Evolutionary conservation across 2,329 filamentous ascomycete species (phyloP), one percentile per base, ranked within the genome.

Genomic region (Penicillium sp.): DNA sequence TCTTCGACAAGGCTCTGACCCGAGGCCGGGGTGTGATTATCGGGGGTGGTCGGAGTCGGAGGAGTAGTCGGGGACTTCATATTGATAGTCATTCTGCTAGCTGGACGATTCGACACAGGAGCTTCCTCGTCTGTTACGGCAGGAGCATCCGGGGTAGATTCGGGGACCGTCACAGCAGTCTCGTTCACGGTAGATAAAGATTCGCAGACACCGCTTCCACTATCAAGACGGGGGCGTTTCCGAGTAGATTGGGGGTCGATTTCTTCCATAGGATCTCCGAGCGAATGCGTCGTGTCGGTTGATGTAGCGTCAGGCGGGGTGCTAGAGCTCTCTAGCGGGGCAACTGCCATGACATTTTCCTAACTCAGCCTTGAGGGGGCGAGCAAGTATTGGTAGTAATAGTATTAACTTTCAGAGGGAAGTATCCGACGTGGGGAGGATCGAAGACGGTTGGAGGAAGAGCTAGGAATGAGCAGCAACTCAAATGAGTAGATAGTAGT

Each of bases 71-170:
- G 73, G 45, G 77, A 78, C 63, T 78, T 79, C 68, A 78, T 77
- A 63, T 83, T 83, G 67, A 83, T 82, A 13, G 81, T 82, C 31
- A 83, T 77, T 68, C 78, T 80, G 63, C 76, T 81, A 48, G 78
- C 75, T 21, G 78, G 75, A 48, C 75, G 76, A 51, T 71, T 70
- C 23, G 71, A 69, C 45, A 73, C 67, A 44, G 70, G 66, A 55
- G 68, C 64, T 60, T 74, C 68, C 53, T 74, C 68, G 60, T 72
- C 72, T 26, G 66, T 58, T 31, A 64, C 58, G 67, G 74, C 67
- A 70, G 71, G 67, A 67, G 66, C 72, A 65, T 70, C 67, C 60
- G 70, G 62, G 45, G 71, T 64, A 47, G 64, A 60, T 23, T 67
- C 64, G 63, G 66, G 55, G 30, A 63, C 61, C 61, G 55, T 61